phyloP scores from a whole-genome alignment of 106 monocot species.

The Platanthera zijinensis region DNA sequence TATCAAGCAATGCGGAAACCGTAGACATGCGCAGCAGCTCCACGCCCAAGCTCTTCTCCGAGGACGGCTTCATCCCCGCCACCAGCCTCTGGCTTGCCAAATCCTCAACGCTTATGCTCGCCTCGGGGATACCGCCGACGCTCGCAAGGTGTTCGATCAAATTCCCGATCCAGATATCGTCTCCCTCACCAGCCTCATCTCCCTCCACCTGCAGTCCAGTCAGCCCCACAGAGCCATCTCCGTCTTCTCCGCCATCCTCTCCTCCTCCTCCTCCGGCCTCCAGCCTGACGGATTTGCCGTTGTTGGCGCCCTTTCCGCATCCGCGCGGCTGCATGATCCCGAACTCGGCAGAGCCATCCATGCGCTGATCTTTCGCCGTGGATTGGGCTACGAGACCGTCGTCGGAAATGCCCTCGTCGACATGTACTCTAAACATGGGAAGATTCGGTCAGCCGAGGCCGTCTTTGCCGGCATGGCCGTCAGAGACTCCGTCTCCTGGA shows the following conservation, averaged over 20 bases:
- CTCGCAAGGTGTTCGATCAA: constrained; percentile 29
- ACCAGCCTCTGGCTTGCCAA: constrained; percentile 47
- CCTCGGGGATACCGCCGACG: constrained; percentile 13
- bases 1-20: constrained; percentile 18
- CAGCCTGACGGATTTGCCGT: constrained; percentile 43
- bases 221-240: constrained; percentile 23
- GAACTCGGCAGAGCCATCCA: constrained; percentile 29
- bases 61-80: constrained; percentile 19
- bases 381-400: constrained; percentile 21
- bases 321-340: constrained; percentile 11
- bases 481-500: constrained; percentile 24
- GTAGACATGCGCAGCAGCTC: constrained; percentile 31
- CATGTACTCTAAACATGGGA: constrained; percentile 32
- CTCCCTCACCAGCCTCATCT: constrained; percentile 61
- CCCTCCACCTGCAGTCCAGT: constrained; percentile 25
- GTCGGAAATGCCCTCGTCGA: constrained; percentile 39
- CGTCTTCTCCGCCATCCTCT: constrained; percentile 25
- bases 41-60: constrained; percentile 41
- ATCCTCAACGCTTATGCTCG: constrained; percentile 47
- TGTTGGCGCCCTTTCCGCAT: constrained; percentile 48
- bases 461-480: constrained; percentile 24
- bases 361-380: constrained; percentile 27
- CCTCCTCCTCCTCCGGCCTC: constrained; percentile 3
- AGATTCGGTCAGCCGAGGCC: constrained; percentile 8
- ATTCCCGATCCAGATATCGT: constrained; percentile 52